Evolutionary conservation across 352 stramenopile species (phyloP), one percentile per base, ranked within the genome.

Genomic region (Globisporangium camurandrum): DNA sequence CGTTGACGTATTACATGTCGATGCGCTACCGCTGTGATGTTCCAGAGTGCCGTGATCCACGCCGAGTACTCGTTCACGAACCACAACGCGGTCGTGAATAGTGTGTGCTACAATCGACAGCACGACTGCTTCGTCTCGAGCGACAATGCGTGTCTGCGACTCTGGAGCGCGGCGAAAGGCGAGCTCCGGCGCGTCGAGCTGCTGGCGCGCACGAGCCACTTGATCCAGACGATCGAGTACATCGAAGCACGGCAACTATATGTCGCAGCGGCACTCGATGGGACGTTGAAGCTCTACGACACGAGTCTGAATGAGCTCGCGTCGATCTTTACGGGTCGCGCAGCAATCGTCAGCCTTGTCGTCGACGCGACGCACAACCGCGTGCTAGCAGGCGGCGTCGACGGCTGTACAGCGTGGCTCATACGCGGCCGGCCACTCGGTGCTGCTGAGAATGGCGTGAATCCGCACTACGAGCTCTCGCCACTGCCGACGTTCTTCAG

Each of bases 1-100:
- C n/a, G n/a, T n/a, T n/a, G n/a, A n/a, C n/a, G n/a, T n/a, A n/a
- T n/a, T n/a, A n/a, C n/a, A n/a, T n/a, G n/a, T n/a, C n/a, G 2
- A 16, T 27, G 23, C n/a, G 8, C 48, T 12, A n/a, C 16, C 14
- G n/a, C 26, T n/a, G 39, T 33, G 17, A 84, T 83, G 72, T 66
- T 76, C 27, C 75, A 87, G 61, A 86, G 69, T 50, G 78, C 73
- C 1, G 75, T 86, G 61, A 87, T 89, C 62, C 69, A 69, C 37
- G 66, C 79, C 41, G 63, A 85, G 46, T 79, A 57, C 40, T 49
- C 63, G 48, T 85, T 84, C 59, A 59, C 61, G 12, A 62, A 60
- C 43, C 78, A 89, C 53, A 85, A 85, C 45, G 75, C 78, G 12
- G 51, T 74, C 22, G 59, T 89, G 26, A 67, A 72, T 23, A 53